Conservation (phyloP, 2,329 filamentous ascomycete species). For the Acrocalymma vagum region DNA sequence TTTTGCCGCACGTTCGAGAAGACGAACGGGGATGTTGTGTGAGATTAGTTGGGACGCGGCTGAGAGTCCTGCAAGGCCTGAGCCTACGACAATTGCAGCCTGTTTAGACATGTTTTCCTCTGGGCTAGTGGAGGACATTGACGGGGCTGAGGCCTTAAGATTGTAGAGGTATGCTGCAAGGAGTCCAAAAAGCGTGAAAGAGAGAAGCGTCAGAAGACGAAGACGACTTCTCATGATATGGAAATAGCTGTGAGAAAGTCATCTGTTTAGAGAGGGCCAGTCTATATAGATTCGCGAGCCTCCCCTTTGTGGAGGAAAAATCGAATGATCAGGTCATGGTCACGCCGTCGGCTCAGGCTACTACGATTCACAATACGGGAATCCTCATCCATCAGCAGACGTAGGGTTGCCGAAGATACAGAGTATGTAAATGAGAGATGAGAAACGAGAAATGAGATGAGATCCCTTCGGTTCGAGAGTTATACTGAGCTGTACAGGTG, state of each 20-base stretch:
- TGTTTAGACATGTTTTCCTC: slow-evolving; percentile 13
- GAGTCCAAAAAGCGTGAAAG: not conserved
- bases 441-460: too few relatives aligned
- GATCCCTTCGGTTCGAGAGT: too few relatives aligned
- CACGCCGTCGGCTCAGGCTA: slow-evolving; percentile 9
- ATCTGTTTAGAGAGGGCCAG: slow-evolving; percentile 6
- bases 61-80: slow-evolving; percentile 69
- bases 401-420: too few relatives aligned
- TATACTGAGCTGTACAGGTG: too few relatives aligned
- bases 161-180: slow-evolving; percentile 11
- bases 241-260: slow-evolving; percentile 2
- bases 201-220: slow-evolving; percentile 1
- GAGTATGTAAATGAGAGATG: too few relatives aligned
- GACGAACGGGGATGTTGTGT: slow-evolving; percentile 60
- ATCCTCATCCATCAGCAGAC: too few relatives aligned
- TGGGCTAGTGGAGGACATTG: slow-evolving; percentile 11
- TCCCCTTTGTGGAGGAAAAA: slow-evolving; percentile 2
- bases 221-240: slow-evolving; percentile 6
- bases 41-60: slow-evolving; percentile 66
- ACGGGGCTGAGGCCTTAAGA: not conserved
- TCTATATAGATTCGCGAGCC: slow-evolving; percentile 7
- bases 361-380: too few relatives aligned
- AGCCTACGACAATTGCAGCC: slow-evolving; percentile 68
- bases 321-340: slow-evolving; percentile 18
- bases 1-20: slow-evolving; percentile 68